Evolutionary conservation across 2,329 filamentous ascomycete species (phyloP).

Genomic region (Cladosporium halotolerans): DNA sequence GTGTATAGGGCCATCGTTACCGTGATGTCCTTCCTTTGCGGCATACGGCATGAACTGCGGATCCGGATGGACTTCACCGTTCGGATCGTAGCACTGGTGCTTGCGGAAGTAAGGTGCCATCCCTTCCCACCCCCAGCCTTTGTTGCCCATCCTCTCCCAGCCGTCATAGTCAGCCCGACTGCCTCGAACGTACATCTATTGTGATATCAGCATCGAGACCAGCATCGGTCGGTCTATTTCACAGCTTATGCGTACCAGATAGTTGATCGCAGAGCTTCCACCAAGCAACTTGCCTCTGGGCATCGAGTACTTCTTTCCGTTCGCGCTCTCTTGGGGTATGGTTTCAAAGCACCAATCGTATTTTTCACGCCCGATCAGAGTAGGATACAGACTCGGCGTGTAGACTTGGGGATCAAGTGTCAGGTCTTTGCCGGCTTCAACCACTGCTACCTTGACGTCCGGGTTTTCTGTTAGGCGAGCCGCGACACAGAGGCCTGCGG

Average conservation of each 20-base stretch:
- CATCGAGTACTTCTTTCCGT: slow-evolving; percentile 24
- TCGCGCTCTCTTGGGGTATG: slow-evolving; percentile 21
- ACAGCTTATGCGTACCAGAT: slow-evolving; percentile 15
- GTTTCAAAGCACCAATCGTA: slow-evolving; percentile 31
- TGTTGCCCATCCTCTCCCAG: slow-evolving; percentile 27
- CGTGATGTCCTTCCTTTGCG: slow-evolving; percentile 21
- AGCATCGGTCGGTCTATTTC: no score
- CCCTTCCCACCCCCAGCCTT: slow-evolving; percentile 26
- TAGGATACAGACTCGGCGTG: slow-evolving; percentile 29
- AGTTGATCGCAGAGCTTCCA: slow-evolving; percentile 37
- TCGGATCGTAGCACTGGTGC: slow-evolving; percentile 26
- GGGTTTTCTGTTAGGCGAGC: slow-evolving; percentile 27
- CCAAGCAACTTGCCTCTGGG: slow-evolving; percentile 35
- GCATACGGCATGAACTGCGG: slow-evolving; percentile 26
- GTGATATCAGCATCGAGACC: not conserved
- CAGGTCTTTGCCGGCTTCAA: slow-evolving; percentile 28
- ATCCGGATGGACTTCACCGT: slow-evolving; percentile 17
- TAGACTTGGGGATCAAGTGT: slow-evolving; percentile 27
- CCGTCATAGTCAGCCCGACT: slow-evolving; percentile 30
- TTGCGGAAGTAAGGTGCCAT: slow-evolving; percentile 32
- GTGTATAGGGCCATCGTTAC: slow-evolving; percentile 23
- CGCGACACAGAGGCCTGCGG: slow-evolving; percentile 27
- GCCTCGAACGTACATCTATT: slow-evolving; percentile 29
- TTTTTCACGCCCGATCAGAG: slow-evolving; percentile 28
- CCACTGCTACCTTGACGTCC: slow-evolving; percentile 26